Base-by-base conservation (phyloP, 2,329 filamentous ascomycete genomes). In the Trichophyton mentagrophytes region DNA sequence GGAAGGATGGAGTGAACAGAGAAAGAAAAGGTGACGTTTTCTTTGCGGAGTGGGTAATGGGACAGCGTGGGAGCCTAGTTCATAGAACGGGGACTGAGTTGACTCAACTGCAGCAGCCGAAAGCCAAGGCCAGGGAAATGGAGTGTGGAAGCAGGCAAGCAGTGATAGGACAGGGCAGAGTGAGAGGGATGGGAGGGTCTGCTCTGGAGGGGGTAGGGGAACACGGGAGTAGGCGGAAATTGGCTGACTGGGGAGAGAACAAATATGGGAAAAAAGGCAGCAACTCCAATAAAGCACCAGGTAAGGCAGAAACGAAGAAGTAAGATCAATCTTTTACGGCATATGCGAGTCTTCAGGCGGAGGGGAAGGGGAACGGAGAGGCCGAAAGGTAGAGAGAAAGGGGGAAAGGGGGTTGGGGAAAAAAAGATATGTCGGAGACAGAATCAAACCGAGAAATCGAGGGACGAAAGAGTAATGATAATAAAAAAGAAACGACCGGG, bases 401-500 rank as follows among this genome's bases (percentile, higher is more conserved):
- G 9, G 27, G 38, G 40, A 57, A 42, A 27, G 33, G 30, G 42
- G 56, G n/a, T 8, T 30, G 57, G 59, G n/a, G 49, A 30, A 42
- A 55, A 15, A 27, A 49, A 57, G 17, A 25, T 38, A 44, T 44
- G 53, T n/a, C 51, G 4, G 33, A 30, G 47, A 57, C 9, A 53
- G 49, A 38, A 40, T 40, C n/a, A 57, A 38, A 57, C 33, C 33
- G 57, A 47, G 57, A 59, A 59, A 59, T 25, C 17, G 40, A 59
- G 42, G 33, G 25, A 46, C 40, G 40, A 44, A 22, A 59, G 27
- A 59, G 47, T 8, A 47, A 59, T 33, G 40, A 59, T 47, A 46
- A 47, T 51, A 46, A 60, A 40, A 25, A 63, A 63, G 20, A 57
- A 56, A 60, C 27, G 38, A 56, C 40, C 57, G 61, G 22, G 57